Evolutionary conservation across 2,329 filamentous ascomycete genomes (phyloP), one percentile per base, ranked within the genome.

Genomic region (Penicillium sp.): DNA sequence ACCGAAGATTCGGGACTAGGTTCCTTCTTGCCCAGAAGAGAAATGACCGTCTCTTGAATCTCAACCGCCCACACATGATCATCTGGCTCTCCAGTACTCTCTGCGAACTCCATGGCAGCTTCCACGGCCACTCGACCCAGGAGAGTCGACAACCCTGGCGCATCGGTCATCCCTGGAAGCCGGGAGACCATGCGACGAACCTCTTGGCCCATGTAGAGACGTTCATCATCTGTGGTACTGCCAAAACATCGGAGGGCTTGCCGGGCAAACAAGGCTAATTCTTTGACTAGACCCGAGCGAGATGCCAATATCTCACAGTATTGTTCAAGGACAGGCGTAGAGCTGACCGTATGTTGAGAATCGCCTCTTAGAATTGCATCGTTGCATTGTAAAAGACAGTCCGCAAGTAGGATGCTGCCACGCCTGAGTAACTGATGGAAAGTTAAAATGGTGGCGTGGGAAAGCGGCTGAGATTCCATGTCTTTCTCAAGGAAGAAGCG

Each of bases 21-120:
- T 22, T 63, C 37, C 53, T 60, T 57, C 33, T 56, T 49, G 2
- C 55, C 56, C 54, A 72, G 72, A 35, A 62, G 66, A 24, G 64
- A 56, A 49, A 70, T 68, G 12, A 70, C 73, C 28, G 66, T 69
- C 55, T 78, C 71, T 61, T 79, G 77, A 26, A 80, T 71, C 15
- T 78, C 73, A 13, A 74, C 63, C 6, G 79, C 78, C 75, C 78
- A 80, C 15, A 70, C 58, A 62, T 79, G 76, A 57, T 78, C 75
- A 38, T 78, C 72, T 3, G 74, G 70, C 45, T 78, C 74, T 47
- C 73, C 67, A 17, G 75, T 78, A 10, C 64, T 66, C 63, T 79
- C 78, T 10, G 79, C 78, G 63, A 79, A 75, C 5, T 72, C 68
- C 73, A 80, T 78, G 4, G 78, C 78, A 13, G 75, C 70, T 56